Conservation (phyloP, 768 basidiomycete genomes). For the Fomitopsis serialis region DNA sequence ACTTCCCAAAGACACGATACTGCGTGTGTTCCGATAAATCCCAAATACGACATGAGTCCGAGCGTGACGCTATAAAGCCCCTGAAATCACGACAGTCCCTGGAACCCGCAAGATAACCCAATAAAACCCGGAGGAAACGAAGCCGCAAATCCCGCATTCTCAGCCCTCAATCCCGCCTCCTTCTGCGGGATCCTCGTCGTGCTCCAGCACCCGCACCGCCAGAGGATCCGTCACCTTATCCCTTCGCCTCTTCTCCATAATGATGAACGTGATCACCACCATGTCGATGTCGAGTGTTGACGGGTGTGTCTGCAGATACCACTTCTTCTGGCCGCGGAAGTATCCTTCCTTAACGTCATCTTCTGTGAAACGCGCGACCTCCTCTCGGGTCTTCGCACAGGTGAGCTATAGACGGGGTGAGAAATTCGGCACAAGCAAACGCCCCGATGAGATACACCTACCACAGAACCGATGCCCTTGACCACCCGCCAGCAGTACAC, state of each 20-base stretch:
- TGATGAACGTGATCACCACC: constrained; percentile 47
- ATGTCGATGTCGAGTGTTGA: constrained; percentile 44
- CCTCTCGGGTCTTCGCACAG: constrained; percentile 29
- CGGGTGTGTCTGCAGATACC: constrained; percentile 42
- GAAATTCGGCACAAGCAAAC: too few relatives aligned
- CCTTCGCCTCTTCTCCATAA: constrained; percentile 50
- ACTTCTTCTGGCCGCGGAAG: constrained; percentile 43
- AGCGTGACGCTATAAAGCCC: too few relatives aligned
- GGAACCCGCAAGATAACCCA: not conserved
- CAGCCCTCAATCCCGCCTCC: constrained; percentile 22
- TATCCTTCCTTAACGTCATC: constrained; percentile 35
- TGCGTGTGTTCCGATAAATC: too few relatives aligned
- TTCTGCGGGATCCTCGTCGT: constrained; percentile 16
- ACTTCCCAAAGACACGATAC: too few relatives aligned
- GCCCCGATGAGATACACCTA: constrained; percentile 19
- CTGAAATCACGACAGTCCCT: not conserved
- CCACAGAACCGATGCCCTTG: constrained; percentile 35
- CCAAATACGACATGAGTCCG: too few relatives aligned
- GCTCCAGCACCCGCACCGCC: constrained; percentile 11
- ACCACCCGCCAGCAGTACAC: constrained; percentile 47
- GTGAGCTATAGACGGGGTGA: constrained; percentile 29
- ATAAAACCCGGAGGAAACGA: not conserved
- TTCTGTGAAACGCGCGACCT: constrained; percentile 36
- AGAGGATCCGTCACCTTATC: constrained; percentile 24
- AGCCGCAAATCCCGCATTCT: not conserved